Evolutionary conservation across 257 asterid species (phyloP), one percentile per base, ranked within the genome.

Genomic region (Jacaranda mimosifolia): DNA sequence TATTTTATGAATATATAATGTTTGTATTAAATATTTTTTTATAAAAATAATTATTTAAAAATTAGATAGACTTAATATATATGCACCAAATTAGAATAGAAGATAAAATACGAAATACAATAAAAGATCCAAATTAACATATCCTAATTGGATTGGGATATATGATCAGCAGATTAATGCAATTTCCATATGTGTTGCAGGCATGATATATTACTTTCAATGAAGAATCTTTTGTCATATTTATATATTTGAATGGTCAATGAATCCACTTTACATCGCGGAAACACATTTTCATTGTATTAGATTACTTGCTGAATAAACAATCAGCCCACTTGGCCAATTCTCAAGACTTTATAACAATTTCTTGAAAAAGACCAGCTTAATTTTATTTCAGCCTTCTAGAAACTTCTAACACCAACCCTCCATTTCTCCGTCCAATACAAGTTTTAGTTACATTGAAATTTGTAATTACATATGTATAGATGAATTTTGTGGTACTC

Each of bases 251-350:
- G 63, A 46, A 43, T 59, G 40, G 69, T 69, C 11, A 7, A 17
- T n/a, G 17, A 26, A 21, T 36, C 17, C 75, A 59, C 71, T 70
- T 26, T 26, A 26, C 32, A 26, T 26, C 32, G 32, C 32, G 32
- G 32, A 26, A 26, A 26, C 32, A 32, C 17, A 43, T 12, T 55
- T 19, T 59, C 74, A 5, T 40, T 42, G 46, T 3, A 42, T 42
- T 53, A 14, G 82, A 63, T 78, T 63, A 40, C 76, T 77, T 78
- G 77, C 42, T 17, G 73, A 40, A 62, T 78, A 77, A 53, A 77
- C 66, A 77, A 69, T n/a, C 70, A 62, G 21, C 70, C 73, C 66
- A 45, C 8, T 73, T 79, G 75, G 75, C 51, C 73, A n/a, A 43
- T 32, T 74, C 38, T 40, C 14, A 17, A 63, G 52, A 9, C 70